These are phyloP conservation scores for Dentipellis fragilis DNA, from an alignment of 768 basidiomycete genomes.

Conservation along the genomic window DNA sequence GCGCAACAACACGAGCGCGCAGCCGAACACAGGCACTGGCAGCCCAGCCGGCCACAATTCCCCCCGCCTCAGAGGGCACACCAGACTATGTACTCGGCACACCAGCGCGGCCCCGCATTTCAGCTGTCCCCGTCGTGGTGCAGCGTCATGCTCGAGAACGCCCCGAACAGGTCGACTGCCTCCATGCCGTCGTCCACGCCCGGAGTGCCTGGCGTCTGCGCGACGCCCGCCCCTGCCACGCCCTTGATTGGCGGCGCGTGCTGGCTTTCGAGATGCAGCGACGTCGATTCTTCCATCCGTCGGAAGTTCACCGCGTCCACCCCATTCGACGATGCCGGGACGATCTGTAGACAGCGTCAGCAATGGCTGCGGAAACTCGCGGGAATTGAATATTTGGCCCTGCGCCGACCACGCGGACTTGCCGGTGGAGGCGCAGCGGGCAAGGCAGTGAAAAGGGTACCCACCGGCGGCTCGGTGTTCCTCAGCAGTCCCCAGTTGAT, in stretches of 20 bases:
- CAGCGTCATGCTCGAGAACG: conserved; percentile 84
- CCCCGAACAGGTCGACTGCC: conserved; percentile 64
- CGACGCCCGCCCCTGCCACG: conserved; percentile 23
- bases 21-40: not conserved
- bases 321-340: conserved; percentile 69
- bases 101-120: not conserved
- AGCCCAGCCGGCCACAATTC: not conserved
- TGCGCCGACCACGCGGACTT: conserved; percentile 2
- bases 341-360: conserved; percentile 44
- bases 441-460: conserved; percentile 18
- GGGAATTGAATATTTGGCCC: not conserved
- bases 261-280: conserved; percentile 69
- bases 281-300: conserved; percentile 80
- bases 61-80: not conserved
- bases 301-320: conserved; percentile 86
- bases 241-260: conserved; percentile 20
- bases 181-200: conserved; percentile 34
- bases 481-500: conserved; percentile 95
- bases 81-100: not conserved
- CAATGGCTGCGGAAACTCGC: not conserved
- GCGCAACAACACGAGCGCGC: not conserved
- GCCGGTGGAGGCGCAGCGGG: not conserved
- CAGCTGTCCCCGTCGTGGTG: conserved; percentile 65
- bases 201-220: conserved; percentile 28
- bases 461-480: conserved; percentile 86